phyloP scores from a whole-genome alignment of 148 eudicot species.

The Diospyros kaki region DNA sequence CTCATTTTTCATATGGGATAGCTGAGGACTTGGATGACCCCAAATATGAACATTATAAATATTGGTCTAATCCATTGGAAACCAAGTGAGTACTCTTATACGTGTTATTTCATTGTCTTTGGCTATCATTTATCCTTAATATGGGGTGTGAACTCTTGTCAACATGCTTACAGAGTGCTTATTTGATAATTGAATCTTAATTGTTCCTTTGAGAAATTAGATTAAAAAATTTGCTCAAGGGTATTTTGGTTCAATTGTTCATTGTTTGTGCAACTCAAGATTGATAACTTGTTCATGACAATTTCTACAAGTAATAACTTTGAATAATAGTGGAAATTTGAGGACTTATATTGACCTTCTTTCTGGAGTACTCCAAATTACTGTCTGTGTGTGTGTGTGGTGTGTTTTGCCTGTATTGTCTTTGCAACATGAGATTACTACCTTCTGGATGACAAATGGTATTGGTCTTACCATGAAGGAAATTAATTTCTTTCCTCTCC shows the following conservation, averaged over 20 bases:
- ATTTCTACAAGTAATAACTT: background rate
- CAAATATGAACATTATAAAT: conserved; percentile 70
- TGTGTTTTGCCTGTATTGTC: too few species aligned
- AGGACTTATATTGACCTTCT: too few species aligned
- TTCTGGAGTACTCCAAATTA: too few species aligned
- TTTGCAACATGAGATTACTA: too few species aligned
- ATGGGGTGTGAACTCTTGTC: background rate
- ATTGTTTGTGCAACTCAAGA: background rate
- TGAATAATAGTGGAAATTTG: conserved; percentile 3
- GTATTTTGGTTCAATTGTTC: background rate
- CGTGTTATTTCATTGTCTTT: too few species aligned
- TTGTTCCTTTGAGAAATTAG: conserved; percentile 1
- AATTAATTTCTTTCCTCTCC: too few species aligned
- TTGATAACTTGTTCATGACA: background rate
- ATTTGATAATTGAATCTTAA: background rate
- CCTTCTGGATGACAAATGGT: too few species aligned
- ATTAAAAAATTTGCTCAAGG: background rate
- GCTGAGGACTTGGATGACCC: conserved; percentile 91
- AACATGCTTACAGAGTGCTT: background rate
- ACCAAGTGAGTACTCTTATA: conserved; percentile 49
- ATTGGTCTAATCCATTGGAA: conserved; percentile 96
- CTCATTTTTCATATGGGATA: conserved; percentile 84
- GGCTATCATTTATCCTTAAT: background rate
- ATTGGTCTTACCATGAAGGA: too few species aligned
- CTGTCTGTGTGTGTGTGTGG: too few species aligned